Evolutionary conservation across 2,329 filamentous ascomycete genomes (phyloP), one percentile per base, ranked within the genome.

Genomic region (Rachicladosporium sp.): DNA sequence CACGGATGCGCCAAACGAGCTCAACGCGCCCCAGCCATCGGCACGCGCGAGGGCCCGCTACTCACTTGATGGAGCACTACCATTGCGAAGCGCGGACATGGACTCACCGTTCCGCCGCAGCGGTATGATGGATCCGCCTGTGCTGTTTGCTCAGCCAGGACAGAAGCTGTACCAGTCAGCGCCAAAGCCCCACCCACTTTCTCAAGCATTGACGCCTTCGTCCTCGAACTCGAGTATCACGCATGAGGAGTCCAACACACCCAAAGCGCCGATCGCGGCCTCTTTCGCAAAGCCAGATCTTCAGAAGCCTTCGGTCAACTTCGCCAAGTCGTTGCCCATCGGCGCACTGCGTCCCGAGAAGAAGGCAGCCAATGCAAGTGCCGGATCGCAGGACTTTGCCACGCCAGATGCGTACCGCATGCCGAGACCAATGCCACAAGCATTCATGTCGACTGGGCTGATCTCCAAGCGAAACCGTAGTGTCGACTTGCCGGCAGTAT

Each of bases 361-460:
- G 15, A 19, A 19, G 15, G 5, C 15, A 19, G 15, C 15, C 15
- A 19, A 19, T 19, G 15, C 15, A 3, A 19, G 5, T 5, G 15
- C 15, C 5, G 15, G 15, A 3, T 19, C 5, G 15, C 15, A 19
- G 5, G 15, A 19, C 15, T 79, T 85, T 49, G 79, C 80, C 27
- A 93, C 85, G 0, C 85, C 85, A 0, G 73, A 80, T 39, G 76
- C 74, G 40, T 91, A 83, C 63, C 88, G 85, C 60, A 69, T 76
- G 37, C 81, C 77, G 6, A 86, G 80, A 55, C 82, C 88, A 13
- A 72, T 83, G 41, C 80, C 83, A 27, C 78, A 82, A 31, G 87
- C 87, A 5, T 95, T 95, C 62, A 87, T 86, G 69, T 96, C 91
- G 1, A 96, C 91, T 1, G 88, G 89, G 1, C 68, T 98, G 21